These are phyloP conservation scores for Whalleya microplaca DNA, from an alignment of 2,329 filamentous ascomycete genomes.

Conservation along the genomic window DNA sequence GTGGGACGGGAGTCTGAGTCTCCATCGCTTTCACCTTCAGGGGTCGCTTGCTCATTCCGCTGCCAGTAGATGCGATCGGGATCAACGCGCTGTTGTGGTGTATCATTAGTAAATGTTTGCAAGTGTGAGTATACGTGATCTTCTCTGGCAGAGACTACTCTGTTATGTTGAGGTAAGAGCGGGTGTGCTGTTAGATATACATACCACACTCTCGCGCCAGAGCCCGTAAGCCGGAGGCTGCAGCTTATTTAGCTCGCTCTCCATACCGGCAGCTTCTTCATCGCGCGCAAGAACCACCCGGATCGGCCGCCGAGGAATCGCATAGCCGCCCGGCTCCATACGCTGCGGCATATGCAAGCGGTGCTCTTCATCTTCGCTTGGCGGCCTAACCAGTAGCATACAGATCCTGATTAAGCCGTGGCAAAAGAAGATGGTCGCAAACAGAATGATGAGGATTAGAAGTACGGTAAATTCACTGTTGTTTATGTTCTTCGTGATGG, in stretches of 20 bases:
- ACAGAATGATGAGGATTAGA: conserved; percentile 76
- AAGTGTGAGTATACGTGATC: not conserved
- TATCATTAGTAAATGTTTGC: not conserved
- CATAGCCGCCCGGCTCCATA: conserved; percentile 65
- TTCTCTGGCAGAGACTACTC: not conserved
- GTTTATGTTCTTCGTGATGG: conserved; percentile 65
- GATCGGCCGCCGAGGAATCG: conserved; percentile 73
- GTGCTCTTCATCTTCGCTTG: conserved; percentile 38
- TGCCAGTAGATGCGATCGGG: conserved; percentile 83
- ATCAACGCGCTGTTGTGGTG: conserved; percentile 64
- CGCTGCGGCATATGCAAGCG: conserved; percentile 31
- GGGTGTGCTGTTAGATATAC: conserved; percentile 40
- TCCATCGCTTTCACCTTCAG: conserved; percentile 3
- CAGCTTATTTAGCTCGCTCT: conserved; percentile 58
- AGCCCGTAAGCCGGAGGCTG: conserved; percentile 84
- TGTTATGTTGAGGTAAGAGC: not conserved
- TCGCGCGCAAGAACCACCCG: conserved; percentile 75
- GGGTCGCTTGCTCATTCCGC: conserved; percentile 54
- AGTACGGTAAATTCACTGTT: conserved; percentile 78
- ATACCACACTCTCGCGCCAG: conserved; percentile 81
- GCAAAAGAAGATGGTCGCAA: conserved; percentile 77
- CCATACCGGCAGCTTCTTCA: conserved; percentile 66
- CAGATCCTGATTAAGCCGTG: conserved; percentile 76
- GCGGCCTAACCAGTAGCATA: conserved; percentile 62
- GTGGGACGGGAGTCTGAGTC: conserved; percentile 9